Conservation (phyloP, 2,329 filamentous ascomycete species). For the Cyphellophora europaea region DNA sequence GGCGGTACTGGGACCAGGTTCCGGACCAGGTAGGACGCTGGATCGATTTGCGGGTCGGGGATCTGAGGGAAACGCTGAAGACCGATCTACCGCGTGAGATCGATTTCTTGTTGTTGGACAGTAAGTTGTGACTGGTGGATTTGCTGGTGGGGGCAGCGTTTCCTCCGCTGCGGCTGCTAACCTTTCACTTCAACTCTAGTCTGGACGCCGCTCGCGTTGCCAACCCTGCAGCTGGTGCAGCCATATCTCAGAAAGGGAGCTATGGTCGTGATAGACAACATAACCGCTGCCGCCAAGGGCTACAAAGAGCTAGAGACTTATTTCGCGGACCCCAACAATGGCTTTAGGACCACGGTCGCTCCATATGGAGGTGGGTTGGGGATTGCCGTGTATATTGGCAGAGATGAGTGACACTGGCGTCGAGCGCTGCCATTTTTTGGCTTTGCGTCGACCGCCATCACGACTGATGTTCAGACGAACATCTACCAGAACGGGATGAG, state of each 20-base stretch:
- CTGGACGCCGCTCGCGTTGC: constrained; percentile 29
- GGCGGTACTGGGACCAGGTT: constrained; percentile 26
- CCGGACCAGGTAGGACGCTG: constrained; percentile 22
- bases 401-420: too few species aligned
- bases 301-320: constrained; percentile 26
- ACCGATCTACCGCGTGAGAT: constrained; percentile 18
- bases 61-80: constrained; percentile 31
- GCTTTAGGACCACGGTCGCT: constrained; percentile 41
- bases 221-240: constrained; percentile 27
- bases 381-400: constrained; percentile 36
- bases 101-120: constrained; percentile 27
- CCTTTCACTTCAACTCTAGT: constrained; percentile 20
- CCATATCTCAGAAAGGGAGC: constrained; percentile 27
- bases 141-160: too few species aligned
- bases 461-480: too few species aligned
- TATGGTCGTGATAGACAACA: constrained; percentile 30
- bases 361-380: constrained; percentile 42
- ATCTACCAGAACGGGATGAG: too few species aligned
- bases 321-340: constrained; percentile 30
- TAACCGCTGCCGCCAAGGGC: constrained; percentile 19
- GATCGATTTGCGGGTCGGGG: constrained; percentile 32
- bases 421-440: too few species aligned
- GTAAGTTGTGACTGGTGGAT: constrained; percentile 19
- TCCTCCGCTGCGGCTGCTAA: not conserved
- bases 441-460: too few species aligned